A percentile compares a stretch with the other conserved stretches of the same genome.
These are phyloP conservation scores for Luffa aegyptiaca DNA, from an alignment of 306 rosid genomes.

Conservation along the genomic window DNA sequence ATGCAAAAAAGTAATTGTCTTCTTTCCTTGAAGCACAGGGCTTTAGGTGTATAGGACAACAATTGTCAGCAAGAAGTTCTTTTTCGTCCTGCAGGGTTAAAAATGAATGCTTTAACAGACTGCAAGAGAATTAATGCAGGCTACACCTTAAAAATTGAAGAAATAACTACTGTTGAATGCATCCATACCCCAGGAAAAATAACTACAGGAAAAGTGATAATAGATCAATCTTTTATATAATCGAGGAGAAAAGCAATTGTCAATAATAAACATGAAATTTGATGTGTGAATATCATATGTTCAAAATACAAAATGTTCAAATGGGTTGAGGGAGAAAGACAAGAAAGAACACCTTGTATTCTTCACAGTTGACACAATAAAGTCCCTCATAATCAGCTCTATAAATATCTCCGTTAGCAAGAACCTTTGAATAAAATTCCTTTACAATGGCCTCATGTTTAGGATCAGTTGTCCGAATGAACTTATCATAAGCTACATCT, in stretches of 20 bases:
- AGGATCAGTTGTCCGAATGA: conserved; percentile 80
- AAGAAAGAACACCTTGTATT: conserved; percentile 60
- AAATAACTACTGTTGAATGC: not conserved
- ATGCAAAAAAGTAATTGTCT: conserved; percentile 83
- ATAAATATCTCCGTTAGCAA: conserved; percentile 83
- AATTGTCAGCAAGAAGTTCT: conserved; percentile 67
- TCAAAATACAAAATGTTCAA: not conserved
- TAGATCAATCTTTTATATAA: not conserved
- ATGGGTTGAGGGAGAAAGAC: not conserved
- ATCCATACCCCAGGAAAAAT: not conserved
- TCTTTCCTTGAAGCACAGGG: conserved; percentile 88
- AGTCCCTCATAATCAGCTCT: conserved; percentile 94
- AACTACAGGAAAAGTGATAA: not conserved
- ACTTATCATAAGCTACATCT: conserved; percentile 78
- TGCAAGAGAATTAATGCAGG: not conserved
- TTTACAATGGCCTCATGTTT: conserved; percentile 85
- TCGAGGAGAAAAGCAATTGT: not conserved
- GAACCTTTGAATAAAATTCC: conserved; percentile 87
- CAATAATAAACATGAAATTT: not conserved
- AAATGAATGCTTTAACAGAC: not conserved
- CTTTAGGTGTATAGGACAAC: conserved; percentile 84
- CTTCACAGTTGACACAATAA: conserved; percentile 92
- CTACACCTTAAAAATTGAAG: not conserved
- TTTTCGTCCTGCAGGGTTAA: conserved; percentile 65
- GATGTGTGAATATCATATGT: not conserved